These are phyloP conservation scores for Cyphellophora attinorum DNA, from an alignment of 2,329 filamentous ascomycete genomes.

Conservation along the genomic window DNA sequence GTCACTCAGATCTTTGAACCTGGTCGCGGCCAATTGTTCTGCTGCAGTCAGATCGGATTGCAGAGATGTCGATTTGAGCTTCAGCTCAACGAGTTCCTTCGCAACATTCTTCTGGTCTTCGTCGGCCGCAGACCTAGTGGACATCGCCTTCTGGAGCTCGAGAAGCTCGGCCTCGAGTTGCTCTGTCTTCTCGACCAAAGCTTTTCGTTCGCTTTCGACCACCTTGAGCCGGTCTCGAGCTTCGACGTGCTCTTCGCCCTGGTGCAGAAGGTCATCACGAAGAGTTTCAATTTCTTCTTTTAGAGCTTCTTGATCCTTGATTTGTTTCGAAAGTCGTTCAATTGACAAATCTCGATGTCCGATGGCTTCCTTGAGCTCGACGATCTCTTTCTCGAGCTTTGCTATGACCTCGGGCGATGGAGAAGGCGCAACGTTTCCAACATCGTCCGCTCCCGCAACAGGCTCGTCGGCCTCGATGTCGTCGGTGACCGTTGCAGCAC, in stretches of 20 bases:
- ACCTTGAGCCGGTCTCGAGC: conserved; percentile 67
- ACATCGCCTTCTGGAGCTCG: conserved; percentile 40
- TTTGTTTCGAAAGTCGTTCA: conserved; percentile 57
- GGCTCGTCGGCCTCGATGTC: conserved; percentile 30
- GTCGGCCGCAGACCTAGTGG: conserved; percentile 28
- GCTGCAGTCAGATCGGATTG: conserved; percentile 79
- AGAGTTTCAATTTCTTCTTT: conserved; percentile 79
- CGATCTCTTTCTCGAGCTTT: conserved; percentile 20
- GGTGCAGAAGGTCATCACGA: conserved; percentile 65
- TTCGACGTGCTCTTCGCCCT: conserved; percentile 76
- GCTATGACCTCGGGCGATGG: conserved; percentile 20
- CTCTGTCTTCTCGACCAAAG: conserved; percentile 54
- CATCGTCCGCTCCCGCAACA: conserved; percentile 21
- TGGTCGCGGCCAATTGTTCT: conserved; percentile 72
- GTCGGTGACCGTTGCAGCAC: conserved; percentile 20
- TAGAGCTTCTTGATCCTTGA: conserved; percentile 67
- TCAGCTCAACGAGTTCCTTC: conserved; percentile 49
- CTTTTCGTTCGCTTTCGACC: conserved; percentile 58
- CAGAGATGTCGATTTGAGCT: conserved; percentile 57
- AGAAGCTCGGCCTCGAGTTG: conserved; percentile 63
- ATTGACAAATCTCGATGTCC: conserved; percentile 62
- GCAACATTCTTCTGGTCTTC: conserved; percentile 40
- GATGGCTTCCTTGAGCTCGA: conserved; percentile 18
- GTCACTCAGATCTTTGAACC: conserved; percentile 81
- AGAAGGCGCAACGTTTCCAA: conserved; percentile 22